Evolutionary conservation across 2,329 filamentous ascomycete genomes (phyloP).

Genomic region (Escovopsis weberi): DNA sequence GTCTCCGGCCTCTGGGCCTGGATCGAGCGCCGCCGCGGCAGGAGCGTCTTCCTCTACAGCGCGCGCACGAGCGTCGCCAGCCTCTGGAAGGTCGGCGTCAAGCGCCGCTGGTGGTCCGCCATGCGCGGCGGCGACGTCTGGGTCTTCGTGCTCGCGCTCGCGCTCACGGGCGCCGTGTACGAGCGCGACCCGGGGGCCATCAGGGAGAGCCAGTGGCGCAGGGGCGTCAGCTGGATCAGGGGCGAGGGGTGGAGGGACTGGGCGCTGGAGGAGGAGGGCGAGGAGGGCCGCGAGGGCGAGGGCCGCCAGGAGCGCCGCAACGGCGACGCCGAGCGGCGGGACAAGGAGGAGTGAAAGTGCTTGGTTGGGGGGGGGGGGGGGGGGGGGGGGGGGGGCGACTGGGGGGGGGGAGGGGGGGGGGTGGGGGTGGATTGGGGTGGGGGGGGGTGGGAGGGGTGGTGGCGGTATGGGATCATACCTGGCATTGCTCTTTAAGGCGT

Average conservation of each 20-base stretch:
- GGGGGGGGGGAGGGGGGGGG: too few species aligned
- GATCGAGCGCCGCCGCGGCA: conserved; percentile 49
- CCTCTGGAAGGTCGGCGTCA: conserved; percentile 86
- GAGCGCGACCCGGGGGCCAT: conserved; percentile 55
- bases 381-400: too few species aligned
- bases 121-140: conserved; percentile 71
- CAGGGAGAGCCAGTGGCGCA: conserved; percentile 51
- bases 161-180: conserved; percentile 63
- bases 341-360: too few species aligned
- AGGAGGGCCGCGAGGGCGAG: conserved; percentile 21
- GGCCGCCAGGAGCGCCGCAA: too few species aligned
- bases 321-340: too few species aligned
- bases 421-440: too few species aligned
- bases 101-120: conserved; percentile 76
- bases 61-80: conserved; percentile 67
- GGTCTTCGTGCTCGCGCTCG: conserved; percentile 67
- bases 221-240: conserved; percentile 57
- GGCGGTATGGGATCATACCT: too few species aligned
- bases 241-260: conserved; percentile 66
- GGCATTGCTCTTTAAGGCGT: too few species aligned
- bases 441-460: too few species aligned
- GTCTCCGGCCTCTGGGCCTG: conserved; percentile 76
- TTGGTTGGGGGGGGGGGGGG: too few species aligned
- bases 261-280: conserved; percentile 37
- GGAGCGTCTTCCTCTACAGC: conserved; percentile 64